Evolutionary conservation across 305 asterid genomes (phyloP).

Genomic region (Nicotiana rustica): DNA sequence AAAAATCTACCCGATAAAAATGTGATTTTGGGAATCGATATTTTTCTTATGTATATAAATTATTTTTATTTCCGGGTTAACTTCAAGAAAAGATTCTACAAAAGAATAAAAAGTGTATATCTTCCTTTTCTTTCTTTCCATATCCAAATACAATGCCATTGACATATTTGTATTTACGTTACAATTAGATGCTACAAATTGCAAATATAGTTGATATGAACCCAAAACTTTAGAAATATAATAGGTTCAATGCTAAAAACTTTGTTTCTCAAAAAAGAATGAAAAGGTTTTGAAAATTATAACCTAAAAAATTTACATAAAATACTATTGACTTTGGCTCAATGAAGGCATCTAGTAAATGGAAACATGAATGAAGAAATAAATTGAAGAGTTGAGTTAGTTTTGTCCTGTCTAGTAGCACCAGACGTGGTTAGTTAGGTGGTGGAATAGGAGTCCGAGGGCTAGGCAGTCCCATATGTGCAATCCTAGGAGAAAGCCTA

Average conservation of each 20-base stretch:
- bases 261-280: too few relatives aligned
- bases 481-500: slow-evolving; percentile 46
- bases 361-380: slow-evolving; percentile 25
- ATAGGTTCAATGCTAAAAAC: too few relatives aligned
- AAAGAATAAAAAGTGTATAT: background rate
- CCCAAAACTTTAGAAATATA: too few relatives aligned
- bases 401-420: background rate
- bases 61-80: background rate
- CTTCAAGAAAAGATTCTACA: background rate
- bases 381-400: slow-evolving; percentile 14
- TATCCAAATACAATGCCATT: background rate
- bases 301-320: too few relatives aligned
- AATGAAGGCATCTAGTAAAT: background rate
- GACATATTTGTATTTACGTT: too few relatives aligned
- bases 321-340: too few relatives aligned
- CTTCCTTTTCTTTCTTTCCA: background rate
- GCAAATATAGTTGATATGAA: too few relatives aligned
- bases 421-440: background rate
- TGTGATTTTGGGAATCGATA: background rate
- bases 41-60: background rate
- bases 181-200: too few relatives aligned
- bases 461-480: slow-evolving; percentile 48
- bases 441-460: slow-evolving; percentile 34
- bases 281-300: too few relatives aligned
- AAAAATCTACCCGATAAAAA: background rate